These are phyloP conservation scores for Cyclospora cayetanensis DNA, from an alignment of 169 alveolate species.

Conservation along the genomic window DNA sequence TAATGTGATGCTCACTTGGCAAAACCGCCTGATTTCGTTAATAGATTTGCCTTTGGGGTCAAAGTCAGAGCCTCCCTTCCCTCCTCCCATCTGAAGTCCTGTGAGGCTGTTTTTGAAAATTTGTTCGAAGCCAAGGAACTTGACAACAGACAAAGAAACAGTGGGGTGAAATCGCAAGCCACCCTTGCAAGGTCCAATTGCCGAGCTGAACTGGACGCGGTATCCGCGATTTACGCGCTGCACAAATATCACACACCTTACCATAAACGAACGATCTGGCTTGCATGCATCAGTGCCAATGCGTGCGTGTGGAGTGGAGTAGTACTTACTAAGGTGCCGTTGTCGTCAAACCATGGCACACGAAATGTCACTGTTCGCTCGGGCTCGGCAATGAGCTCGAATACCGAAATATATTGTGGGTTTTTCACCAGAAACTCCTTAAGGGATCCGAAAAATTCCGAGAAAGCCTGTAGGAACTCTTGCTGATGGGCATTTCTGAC, in stretches of 20 bases:
- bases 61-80: slow-evolving; percentile 90
- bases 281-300: not conserved
- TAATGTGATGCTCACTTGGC: slow-evolving; percentile 80
- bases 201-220: slow-evolving; percentile 86
- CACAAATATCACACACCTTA: not conserved
- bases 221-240: slow-evolving; percentile 84
- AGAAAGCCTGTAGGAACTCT: slow-evolving; percentile 71
- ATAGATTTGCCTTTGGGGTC: slow-evolving; percentile 90
- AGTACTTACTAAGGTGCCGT: slow-evolving; percentile 73
- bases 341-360: slow-evolving; percentile 85
- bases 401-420: slow-evolving; percentile 78
- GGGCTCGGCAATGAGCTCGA: slow-evolving; percentile 83
- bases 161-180: slow-evolving; percentile 89
- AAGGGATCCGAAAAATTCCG: slow-evolving; percentile 51
- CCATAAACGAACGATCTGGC: not conserved
- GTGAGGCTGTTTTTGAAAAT: slow-evolving; percentile 88
- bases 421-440: slow-evolving; percentile 78
- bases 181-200: slow-evolving; percentile 88
- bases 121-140: slow-evolving; percentile 90
- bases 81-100: slow-evolving; percentile 87
- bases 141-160: slow-evolving; percentile 84
- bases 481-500: slow-evolving; percentile 36
- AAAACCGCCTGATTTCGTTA: slow-evolving; percentile 83
- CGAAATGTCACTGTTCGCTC: slow-evolving; percentile 81
- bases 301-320: not conserved